Base-by-base conservation (phyloP, 176 grass and related monocot species). In the Secale cereale region DNA sequence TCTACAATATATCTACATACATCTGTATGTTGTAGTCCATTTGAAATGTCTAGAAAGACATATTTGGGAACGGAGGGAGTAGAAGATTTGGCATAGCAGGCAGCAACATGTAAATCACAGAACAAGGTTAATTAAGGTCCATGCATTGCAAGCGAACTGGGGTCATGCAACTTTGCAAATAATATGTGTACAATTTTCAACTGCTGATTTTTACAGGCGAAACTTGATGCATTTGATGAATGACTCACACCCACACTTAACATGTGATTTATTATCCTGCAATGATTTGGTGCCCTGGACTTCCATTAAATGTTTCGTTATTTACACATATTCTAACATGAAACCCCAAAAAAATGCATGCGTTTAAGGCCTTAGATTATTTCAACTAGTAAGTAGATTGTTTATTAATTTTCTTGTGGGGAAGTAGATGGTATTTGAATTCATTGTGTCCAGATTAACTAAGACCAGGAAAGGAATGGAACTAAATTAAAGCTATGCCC, bases 81-180 rank as follows among this genome's bases (percentile, higher is more conserved):
- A 70, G 17, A 84, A 50, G 23, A 81, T 26, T 87, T 32, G 20
- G 27, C 48, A 87, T 7, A 83, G 25, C 29, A 80, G 17, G 80
- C 37, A 52, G 52, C 32, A 65, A 65, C 57, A 83, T n/a, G 66
- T 54, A 79, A 83, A 83, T 78, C 16, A 20, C 28, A 52, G 17
- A 80, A 85, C 22, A 75, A 77, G 35, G 10, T 52, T 86, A 88
- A 32, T 40, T 86, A 83, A 29, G 52, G 82, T 73, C 4, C 57
- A 43, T 57, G 30, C 9, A 10, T 65, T 86, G 23, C 39, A 86
- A 87, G 74, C 6, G 56, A 79, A 28, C 16, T 72, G 13, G 29
- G 59, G 56, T 19, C 48, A 70, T 76, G 32, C 54, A 35, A 60
- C 6, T 77, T 69, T 33, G 45, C 45, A 60, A n/a, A 74, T 79